Evolutionary conservation across 768 basidiomycete genomes (phyloP), one percentile per base, ranked within the genome.

Genomic region (Amanita muscaria): DNA sequence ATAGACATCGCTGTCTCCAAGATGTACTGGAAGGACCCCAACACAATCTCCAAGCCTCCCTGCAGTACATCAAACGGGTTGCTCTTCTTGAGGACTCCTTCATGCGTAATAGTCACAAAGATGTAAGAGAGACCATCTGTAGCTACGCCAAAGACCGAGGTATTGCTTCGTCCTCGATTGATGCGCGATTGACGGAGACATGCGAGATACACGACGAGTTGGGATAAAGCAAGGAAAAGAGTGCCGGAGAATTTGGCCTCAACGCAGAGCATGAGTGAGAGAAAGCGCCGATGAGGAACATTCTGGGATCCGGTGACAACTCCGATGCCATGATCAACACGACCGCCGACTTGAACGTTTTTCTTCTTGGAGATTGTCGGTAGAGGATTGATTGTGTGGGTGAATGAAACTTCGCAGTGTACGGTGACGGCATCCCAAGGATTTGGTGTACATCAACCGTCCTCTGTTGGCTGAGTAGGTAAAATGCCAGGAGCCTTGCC

Each of bases 131-230:
- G 45, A 34, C 53, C 53, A 40, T 53, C 51, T 18, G 50, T 44
- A 14, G 48, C 47, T 22, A 51, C 37, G 38, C 52, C 52, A 46
- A 49, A 51, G 47, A 53, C 48, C 12, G 53, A 49, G 21, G 48
- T 35, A 51, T 52, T 32, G 16, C 40, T 51, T 47, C 44, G 40
- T 32, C 39, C 27, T 43, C 51, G 46, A 16, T 31, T 40, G 39
- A 31, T 36, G 39, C 51, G 53, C 16, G 53, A 53, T 44, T 53
- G n/a, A n/a, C 46, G 53, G 40, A 53, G 51, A 38, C 23, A 51
- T 35, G 43, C 52, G 10, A 53, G 30, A 22, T 51, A 53, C 5
- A 49, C 53, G 32, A 53, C 30, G 21, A 53, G 51, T 46, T 51
- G 51, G 25, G 47, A 12, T 31, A 52, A 40, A 47, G 53, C 42